Base-by-base conservation (phyloP, 129 eudicot genomes). In the Calendula officinalis region DNA sequence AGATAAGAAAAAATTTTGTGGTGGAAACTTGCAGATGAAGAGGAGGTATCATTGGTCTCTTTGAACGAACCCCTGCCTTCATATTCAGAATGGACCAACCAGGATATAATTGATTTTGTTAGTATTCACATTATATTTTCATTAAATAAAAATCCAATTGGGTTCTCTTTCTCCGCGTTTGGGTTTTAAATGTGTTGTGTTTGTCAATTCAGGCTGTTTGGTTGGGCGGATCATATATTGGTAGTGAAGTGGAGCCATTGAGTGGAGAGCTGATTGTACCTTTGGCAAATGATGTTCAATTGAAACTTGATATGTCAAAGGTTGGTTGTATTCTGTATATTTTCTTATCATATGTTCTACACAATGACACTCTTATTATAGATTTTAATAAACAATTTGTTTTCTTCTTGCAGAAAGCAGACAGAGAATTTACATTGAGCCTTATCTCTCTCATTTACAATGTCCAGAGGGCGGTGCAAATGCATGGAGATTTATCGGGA, bases 281-380 rank as follows among this genome's bases (percentile, higher is more conserved):
- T 46, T 65, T 82, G 86, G 80, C 79, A 5, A 73, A 66, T 67
- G 80, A 75, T 62, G 77, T 32, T 47, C 74, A 78, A 15, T 44
- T 91, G 74, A 85, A 77, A 61, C 91, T 91, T 76, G 78, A 87
- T 53, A 57, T 91, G 80, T 84, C 95, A 62, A 82, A 91, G 96
- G 98, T 87, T 53, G 52, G 49, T 17, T 12, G 4, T 47, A 59
- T 37, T 13, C 43, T 37, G 8, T 27, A 36, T 60, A 6, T 69
- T 27, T 66, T 5, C 27, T 22, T 11, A 46, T 32, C 14, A 14
- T 67, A 34, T 13, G 27, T 14, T 22, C 36, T 43, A 59, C 8
- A 22, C 30, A 22, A 22, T 22, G 30, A 22, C 30, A 54, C 36
- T 56, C 15, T 42, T 36, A 27, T 5, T 57, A 30, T n/a, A 42